phyloP scores from a whole-genome alignment of 2,329 filamentous ascomycete species.

The Alternaria arborescens region DNA sequence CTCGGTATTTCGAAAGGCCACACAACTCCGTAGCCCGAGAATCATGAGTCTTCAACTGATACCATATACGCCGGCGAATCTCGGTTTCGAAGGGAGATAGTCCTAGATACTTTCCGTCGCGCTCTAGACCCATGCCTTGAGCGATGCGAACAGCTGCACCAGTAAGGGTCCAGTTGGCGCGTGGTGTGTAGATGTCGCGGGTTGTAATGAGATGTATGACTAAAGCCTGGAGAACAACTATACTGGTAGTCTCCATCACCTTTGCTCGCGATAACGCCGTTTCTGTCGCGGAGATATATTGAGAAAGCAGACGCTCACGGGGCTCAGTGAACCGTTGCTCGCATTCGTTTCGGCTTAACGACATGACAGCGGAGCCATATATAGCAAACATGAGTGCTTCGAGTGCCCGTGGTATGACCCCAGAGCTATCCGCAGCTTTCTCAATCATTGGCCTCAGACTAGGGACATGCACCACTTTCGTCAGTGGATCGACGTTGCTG shows the following conservation, averaged over 20 bases:
- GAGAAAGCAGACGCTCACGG: slow-evolving; percentile 66
- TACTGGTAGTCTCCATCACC: slow-evolving; percentile 62
- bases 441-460: slow-evolving; percentile 65
- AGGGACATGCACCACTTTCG: slow-evolving; percentile 23
- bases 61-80: slow-evolving; percentile 67
- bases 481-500: slow-evolving; percentile 39
- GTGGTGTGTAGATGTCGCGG: slow-evolving; percentile 59
- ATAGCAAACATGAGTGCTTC: slow-evolving; percentile 56
- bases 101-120: slow-evolving; percentile 45
- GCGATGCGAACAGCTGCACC: slow-evolving; percentile 33
- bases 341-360: slow-evolving; percentile 65
- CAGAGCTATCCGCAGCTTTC: slow-evolving; percentile 65
- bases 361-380: slow-evolving; percentile 45
- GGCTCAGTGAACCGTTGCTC: slow-evolving; percentile 60
- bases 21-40: slow-evolving; percentile 62
- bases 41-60: slow-evolving; percentile 66
- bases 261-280: slow-evolving; percentile 11
- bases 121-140: background rate
- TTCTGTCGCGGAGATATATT: slow-evolving; percentile 14
- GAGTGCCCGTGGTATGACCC: slow-evolving; percentile 62
- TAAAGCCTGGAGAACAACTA: slow-evolving; percentile 29
- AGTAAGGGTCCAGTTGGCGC: slow-evolving; percentile 51
- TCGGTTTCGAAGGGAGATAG: slow-evolving; percentile 45
- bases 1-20: slow-evolving; percentile 46
- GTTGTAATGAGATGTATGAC: slow-evolving; percentile 66